Conservation (phyloP, 768 basidiomycete genomes). For the Naganishia onofrii region DNA sequence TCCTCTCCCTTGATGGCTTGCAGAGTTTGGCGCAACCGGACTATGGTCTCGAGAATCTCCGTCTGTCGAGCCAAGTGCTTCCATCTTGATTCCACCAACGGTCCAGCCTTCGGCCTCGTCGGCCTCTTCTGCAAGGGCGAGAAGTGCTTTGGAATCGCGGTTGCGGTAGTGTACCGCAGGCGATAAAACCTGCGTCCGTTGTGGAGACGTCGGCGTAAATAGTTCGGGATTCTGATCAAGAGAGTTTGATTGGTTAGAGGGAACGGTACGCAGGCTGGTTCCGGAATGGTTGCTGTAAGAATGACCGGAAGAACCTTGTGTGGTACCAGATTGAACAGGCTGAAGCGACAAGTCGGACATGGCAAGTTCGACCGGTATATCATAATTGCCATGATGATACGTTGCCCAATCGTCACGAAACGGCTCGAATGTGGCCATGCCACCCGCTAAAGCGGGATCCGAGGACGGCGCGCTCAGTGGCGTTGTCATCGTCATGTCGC, state of each 20-base stretch:
- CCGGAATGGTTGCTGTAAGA: slow-evolving; percentile 12
- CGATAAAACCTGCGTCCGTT: neutral
- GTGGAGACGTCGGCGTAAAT: slow-evolving; percentile 11
- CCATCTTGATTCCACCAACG: slow-evolving; percentile 41
- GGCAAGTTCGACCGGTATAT: neutral
- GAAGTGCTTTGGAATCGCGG: slow-evolving; percentile 46
- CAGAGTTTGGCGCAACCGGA: neutral
- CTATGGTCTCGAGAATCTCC: slow-evolving; percentile 31
- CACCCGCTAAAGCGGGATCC: neutral
- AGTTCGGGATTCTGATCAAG: neutral
- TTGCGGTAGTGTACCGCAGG: slow-evolving; percentile 12
- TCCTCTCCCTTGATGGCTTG: neutral
- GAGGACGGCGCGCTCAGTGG: neutral
- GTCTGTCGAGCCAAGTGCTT: slow-evolving; percentile 30
- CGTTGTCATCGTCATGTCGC: neutral
- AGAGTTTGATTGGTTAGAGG: slow-evolving; percentile 9
- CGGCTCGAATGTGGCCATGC: neutral
- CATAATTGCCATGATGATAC: neutral
- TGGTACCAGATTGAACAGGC: slow-evolving; percentile 5
- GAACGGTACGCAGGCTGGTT: slow-evolving; percentile 3
- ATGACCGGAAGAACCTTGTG: neutral
- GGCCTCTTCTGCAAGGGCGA: slow-evolving; percentile 50
- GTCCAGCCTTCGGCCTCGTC: slow-evolving; percentile 49
- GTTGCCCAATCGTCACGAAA: slow-evolving; percentile 22
- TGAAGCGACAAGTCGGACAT: slow-evolving; percentile 12